Conservation (phyloP, 2,329 filamentous ascomycete species). For the Fusarium phyllophilum region DNA sequence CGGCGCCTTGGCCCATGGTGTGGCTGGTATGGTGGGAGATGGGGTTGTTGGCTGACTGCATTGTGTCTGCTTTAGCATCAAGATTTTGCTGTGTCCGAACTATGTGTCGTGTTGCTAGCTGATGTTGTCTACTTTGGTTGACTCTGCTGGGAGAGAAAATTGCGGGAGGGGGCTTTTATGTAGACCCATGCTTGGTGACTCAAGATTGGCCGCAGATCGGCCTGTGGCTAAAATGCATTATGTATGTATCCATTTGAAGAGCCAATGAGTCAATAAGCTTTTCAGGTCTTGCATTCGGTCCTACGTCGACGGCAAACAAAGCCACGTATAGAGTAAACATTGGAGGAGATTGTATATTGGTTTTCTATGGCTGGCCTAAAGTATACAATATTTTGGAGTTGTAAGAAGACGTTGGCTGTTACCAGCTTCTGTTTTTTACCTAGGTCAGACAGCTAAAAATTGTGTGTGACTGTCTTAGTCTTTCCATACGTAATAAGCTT, state of each 20-base stretch:
- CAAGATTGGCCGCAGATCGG: neutral
- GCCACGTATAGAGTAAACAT: neutral
- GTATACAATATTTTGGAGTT: neutral
- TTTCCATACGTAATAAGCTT: neutral
- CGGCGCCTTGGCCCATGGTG: constrained; percentile 42
- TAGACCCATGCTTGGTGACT: neutral
- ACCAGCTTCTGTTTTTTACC: neutral
- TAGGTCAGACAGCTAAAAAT: neutral
- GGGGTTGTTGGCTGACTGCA: constrained; percentile 39
- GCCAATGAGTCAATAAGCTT: neutral
- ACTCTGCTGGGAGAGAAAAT: neutral
- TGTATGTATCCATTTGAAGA: neutral
- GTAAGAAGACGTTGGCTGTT: neutral
- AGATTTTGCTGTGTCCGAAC: neutral
- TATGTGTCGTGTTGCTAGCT: neutral
- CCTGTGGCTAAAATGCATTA: neutral
- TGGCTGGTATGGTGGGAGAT: constrained; percentile 44
- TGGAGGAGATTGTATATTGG: neutral
- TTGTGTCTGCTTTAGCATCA: constrained; percentile 34
- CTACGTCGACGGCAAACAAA: neutral
- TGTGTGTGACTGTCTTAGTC: neutral
- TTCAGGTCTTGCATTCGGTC: neutral
- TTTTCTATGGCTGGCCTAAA: neutral
- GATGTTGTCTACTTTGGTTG: neutral
- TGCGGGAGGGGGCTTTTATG: neutral